These are phyloP conservation scores for Fagus sylvatica DNA, from an alignment of 306 rosid species.

Conservation along the genomic window DNA sequence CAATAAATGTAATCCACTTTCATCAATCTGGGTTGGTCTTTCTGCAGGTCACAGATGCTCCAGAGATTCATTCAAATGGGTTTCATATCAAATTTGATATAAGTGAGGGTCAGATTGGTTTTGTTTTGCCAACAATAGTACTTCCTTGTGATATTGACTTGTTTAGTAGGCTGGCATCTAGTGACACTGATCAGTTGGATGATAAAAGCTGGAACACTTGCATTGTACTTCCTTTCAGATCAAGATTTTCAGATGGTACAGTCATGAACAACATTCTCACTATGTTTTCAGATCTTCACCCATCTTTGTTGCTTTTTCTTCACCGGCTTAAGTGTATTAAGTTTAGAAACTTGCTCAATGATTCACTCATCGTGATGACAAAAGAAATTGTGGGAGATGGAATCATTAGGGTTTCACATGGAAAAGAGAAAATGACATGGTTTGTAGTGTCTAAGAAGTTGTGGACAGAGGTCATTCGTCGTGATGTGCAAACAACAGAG, in stretches of 20 bases:
- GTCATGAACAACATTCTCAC: slow-evolving; percentile 48
- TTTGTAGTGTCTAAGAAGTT: slow-evolving; percentile 77
- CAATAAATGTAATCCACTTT: slow-evolving; percentile 10
- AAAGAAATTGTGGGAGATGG: slow-evolving; percentile 82
- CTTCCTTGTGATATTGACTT: slow-evolving; percentile 65
- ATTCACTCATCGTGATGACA: slow-evolving; percentile 70
- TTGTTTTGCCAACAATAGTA: slow-evolving; percentile 79
- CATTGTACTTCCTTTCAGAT: slow-evolving; percentile 80
- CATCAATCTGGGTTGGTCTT: slow-evolving; percentile 22
- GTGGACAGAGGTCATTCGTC: slow-evolving; percentile 55
- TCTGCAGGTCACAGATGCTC: slow-evolving; percentile 92
- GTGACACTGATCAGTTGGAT: slow-evolving; percentile 42
- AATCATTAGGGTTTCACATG: slow-evolving; percentile 73
- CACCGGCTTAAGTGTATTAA: slow-evolving; percentile 87
- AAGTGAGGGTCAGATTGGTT: slow-evolving; percentile 94
- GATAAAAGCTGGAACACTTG: slow-evolving; percentile 71
- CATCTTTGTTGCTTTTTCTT: slow-evolving; percentile 83
- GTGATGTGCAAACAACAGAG: slow-evolving; percentile 71
- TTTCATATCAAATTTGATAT: slow-evolving; percentile 94
- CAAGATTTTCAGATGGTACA: slow-evolving; percentile 50
- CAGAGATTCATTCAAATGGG: slow-evolving; percentile 97
- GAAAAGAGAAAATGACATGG: slow-evolving; percentile 84
- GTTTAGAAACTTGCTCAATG: slow-evolving; percentile 66
- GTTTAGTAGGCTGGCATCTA: slow-evolving; percentile 56
- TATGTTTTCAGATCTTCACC: slow-evolving; percentile 86